These are phyloP conservation scores for Elongisporangium anandrum DNA, from an alignment of 352 stramenopile species.

Conservation along the genomic window DNA sequence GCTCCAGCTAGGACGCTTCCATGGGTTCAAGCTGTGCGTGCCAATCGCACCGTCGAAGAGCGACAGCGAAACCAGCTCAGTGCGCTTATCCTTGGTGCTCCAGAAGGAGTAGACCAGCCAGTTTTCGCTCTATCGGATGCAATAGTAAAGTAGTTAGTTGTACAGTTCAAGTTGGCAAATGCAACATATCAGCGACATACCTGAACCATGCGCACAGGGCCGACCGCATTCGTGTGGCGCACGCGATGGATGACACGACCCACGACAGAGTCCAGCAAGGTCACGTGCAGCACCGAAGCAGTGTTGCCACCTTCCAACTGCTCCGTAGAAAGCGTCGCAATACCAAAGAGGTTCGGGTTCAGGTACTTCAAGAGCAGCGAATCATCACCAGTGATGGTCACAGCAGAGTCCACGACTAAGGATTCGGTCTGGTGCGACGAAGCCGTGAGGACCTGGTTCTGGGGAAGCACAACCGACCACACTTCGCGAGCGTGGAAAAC, in stretches of 20 bases:
- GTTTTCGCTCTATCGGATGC: slow-evolving; percentile 87
- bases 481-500: slow-evolving; percentile 45
- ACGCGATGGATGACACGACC: slow-evolving; percentile 91
- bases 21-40: slow-evolving; percentile 92
- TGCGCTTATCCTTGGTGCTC: slow-evolving; percentile 89
- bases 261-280: slow-evolving; percentile 93
- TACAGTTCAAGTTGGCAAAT: background rate
- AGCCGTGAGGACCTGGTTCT: slow-evolving; percentile 48
- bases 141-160: slow-evolving; percentile 1
- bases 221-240: slow-evolving; percentile 76
- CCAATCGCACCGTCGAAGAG: slow-evolving; percentile 97
- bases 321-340: slow-evolving; percentile 83
- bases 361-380: slow-evolving; percentile 97
- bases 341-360: slow-evolving; percentile 94
- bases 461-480: slow-evolving; percentile 68
- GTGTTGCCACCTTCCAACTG: slow-evolving; percentile 25
- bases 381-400: slow-evolving; percentile 92
- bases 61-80: slow-evolving; percentile 75
- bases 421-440: slow-evolving; percentile 57
- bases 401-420: slow-evolving; percentile 64
- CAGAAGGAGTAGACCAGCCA: slow-evolving; percentile 97
- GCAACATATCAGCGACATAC: slow-evolving; percentile 12
- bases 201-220: slow-evolving; percentile 66
- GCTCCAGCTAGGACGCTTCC: slow-evolving; percentile 90
- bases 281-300: slow-evolving; percentile 78